Conservation (phyloP, 805 yeast genomes). For the Hanseniaspora lachancei region DNA sequence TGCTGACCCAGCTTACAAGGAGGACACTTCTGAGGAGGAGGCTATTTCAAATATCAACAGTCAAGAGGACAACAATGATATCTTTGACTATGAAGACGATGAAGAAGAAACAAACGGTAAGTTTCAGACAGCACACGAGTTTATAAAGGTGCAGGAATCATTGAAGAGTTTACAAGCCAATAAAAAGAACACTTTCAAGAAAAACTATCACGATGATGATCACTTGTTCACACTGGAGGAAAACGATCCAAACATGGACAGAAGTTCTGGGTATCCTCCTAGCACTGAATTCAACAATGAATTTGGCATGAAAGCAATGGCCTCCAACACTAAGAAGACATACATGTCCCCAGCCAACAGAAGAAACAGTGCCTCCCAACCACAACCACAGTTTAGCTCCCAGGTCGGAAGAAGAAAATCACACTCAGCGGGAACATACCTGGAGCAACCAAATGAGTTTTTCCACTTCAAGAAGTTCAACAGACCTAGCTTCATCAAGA, state of each 20-base stretch:
- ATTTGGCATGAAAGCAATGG: not conserved
- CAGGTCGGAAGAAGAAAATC: slow-evolving; percentile 4
- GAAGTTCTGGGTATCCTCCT: not conserved
- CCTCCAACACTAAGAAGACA: not conserved
- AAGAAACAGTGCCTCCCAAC: slow-evolving; percentile 4
- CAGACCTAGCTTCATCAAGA: slow-evolving; percentile 10
- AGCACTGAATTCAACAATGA: not conserved
- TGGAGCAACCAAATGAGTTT: not conserved
- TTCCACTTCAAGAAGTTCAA: slow-evolving; percentile 5
- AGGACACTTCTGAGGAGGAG: not conserved
- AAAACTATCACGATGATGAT: slow-evolving; percentile 19
- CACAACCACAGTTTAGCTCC: not conserved
- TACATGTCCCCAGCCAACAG: slow-evolving; percentile 9
- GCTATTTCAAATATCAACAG: slow-evolving; percentile 2
- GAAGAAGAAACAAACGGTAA: slow-evolving; percentile 18
- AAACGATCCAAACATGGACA: slow-evolving; percentile 6
- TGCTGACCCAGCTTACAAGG: not conserved
- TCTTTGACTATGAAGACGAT: not conserved
- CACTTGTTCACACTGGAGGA: slow-evolving; percentile 27
- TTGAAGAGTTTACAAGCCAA: not conserved
- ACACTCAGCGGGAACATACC: slow-evolving; percentile 3
- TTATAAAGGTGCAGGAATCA: slow-evolving; percentile 1
- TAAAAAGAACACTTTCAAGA: not conserved
- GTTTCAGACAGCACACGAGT: slow-evolving; percentile 8
- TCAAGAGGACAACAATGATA: slow-evolving; percentile 11